Percentiles rank a stretch among this genome's conserved stretches.
phyloP scores from a whole-genome alignment of 139 green algal genomes.

The Coelastrella sp. region DNA sequence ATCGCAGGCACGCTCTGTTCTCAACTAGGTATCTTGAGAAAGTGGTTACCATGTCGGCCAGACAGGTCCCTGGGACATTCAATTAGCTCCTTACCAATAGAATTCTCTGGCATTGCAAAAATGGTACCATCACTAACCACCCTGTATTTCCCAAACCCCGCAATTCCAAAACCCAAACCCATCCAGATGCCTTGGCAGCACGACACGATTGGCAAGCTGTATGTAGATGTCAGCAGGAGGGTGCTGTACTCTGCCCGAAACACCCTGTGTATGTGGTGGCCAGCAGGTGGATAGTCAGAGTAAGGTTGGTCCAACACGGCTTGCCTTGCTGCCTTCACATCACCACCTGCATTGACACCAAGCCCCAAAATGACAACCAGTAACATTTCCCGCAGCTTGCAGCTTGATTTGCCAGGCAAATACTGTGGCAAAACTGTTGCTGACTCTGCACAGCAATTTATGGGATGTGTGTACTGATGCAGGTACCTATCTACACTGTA shows the following conservation, averaged over 20 bases:
- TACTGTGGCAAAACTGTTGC: too few relatives aligned
- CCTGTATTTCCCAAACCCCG: conserved; percentile 14
- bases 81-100: conserved; percentile 2
- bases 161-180: conserved; percentile 44
- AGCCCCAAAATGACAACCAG: too few relatives aligned
- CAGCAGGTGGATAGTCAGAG: background rate
- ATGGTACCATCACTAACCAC: conserved; percentile 33
- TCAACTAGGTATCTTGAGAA: too few relatives aligned
- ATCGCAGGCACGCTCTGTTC: too few relatives aligned
- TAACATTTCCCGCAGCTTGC: too few relatives aligned
- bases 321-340: conserved; percentile 31
- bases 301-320: conserved; percentile 33
- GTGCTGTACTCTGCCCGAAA: conserved; percentile 38
- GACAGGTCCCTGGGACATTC: too few relatives aligned
- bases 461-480: too few relatives aligned
- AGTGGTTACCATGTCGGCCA: too few relatives aligned
- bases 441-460: too few relatives aligned
- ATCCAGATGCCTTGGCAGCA: conserved; percentile 49
- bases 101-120: conserved; percentile 49
- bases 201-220: conserved; percentile 17
- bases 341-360: conserved; percentile 21
- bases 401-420: too few relatives aligned
- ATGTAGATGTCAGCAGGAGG: background rate
- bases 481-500: too few relatives aligned
- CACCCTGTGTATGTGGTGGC: conserved; percentile 44